Conservation (phyloP, 2,329 filamentous ascomycete species). For the Venturia carpophila region DNA sequence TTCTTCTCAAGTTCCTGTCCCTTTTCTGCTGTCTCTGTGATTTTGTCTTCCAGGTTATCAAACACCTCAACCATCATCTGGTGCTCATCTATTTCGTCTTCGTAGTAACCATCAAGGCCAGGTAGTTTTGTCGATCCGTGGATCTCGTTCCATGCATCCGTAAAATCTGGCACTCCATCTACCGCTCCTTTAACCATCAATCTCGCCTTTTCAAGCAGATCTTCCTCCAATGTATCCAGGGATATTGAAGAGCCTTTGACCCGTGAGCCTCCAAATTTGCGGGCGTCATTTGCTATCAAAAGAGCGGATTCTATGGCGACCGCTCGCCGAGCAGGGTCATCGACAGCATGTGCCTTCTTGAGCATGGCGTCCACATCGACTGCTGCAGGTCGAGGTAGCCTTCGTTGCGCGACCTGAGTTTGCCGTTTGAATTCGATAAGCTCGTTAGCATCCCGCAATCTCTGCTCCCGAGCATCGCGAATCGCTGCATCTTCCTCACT, state of each 20-base stretch:
- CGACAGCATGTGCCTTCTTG: constrained; percentile 51
- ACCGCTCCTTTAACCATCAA: constrained; percentile 58
- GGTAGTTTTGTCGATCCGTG: constrained; percentile 51
- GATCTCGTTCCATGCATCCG: constrained; percentile 43
- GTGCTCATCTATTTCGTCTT: constrained; percentile 63
- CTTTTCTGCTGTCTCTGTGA: constrained; percentile 66
- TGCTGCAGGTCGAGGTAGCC: constrained; percentile 65
- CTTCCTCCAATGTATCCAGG: constrained; percentile 61
- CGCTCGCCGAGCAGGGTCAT: constrained; percentile 57
- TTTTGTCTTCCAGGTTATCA: constrained; percentile 63
- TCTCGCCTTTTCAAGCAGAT: constrained; percentile 64
- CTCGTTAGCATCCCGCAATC: constrained; percentile 55
- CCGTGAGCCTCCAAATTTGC: constrained; percentile 62
- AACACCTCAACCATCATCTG: constrained; percentile 64
- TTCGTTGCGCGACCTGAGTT: constrained; percentile 83
- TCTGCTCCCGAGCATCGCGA: constrained; percentile 62
- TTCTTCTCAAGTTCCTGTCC: constrained; percentile 92
- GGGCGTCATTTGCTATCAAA: constrained; percentile 75
- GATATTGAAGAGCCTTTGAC: constrained; percentile 54
- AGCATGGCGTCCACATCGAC: constrained; percentile 66
- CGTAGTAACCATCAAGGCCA: constrained; percentile 71
- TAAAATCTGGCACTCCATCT: constrained; percentile 52
- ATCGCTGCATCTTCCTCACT: constrained; percentile 57
- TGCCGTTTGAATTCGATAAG: constrained; percentile 68
- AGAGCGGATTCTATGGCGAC: constrained; percentile 71